These are phyloP conservation scores for Parachaetomium inaequale DNA, from an alignment of 495 filamentous ascomycete species.

Conservation along the genomic window DNA sequence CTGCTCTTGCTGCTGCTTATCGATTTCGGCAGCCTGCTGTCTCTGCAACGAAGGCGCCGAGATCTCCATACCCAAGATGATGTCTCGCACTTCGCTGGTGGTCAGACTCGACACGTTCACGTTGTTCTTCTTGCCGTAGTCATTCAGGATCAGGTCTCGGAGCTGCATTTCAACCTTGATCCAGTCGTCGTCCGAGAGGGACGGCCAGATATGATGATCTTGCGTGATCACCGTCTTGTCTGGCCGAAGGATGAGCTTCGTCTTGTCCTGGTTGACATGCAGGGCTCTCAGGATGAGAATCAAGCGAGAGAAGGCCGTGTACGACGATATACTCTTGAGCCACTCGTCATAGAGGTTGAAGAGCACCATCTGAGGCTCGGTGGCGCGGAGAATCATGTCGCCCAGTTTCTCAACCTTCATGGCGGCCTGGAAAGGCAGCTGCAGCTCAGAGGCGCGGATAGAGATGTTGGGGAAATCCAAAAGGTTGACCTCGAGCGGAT, in stretches of 20 bases:
- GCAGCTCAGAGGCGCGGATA: constrained; percentile 95
- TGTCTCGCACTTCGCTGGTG: constrained; percentile 94
- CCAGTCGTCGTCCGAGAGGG: constrained; percentile 94
- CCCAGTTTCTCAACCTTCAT: constrained; percentile 99
- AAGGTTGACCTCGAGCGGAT: constrained; percentile 95
- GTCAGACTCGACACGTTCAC: constrained; percentile 97
- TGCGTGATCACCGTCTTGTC: constrained; percentile 99
- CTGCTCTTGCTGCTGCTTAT: constrained; percentile 97
- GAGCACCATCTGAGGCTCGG: constrained; percentile 98
- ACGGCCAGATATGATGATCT: constrained; percentile 98
- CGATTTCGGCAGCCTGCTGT: constrained; percentile 97
- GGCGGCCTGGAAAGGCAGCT: constrained; percentile 97
- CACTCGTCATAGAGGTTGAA: constrained; percentile 99
- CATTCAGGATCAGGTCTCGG: constrained; percentile 92
- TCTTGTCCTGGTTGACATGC: constrained; percentile 98
- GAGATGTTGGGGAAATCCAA: constrained; percentile 99
- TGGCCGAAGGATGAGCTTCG: constrained; percentile 92
- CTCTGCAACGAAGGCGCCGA: constrained; percentile 96
- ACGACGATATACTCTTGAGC: constrained; percentile 97
- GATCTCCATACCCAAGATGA: constrained; percentile 99
- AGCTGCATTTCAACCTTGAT: constrained; percentile 97
- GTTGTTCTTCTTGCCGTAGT: constrained; percentile 99
- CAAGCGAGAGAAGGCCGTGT: constrained; percentile 96
- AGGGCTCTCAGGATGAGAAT: constrained; percentile 93
- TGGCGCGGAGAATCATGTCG: constrained; percentile 97